Percentiles rank a stretch among this genome's conserved stretches.
phyloP scores from a whole-genome alignment of 1,139 yeast genomes.

The Lodderomyces theae region DNA sequence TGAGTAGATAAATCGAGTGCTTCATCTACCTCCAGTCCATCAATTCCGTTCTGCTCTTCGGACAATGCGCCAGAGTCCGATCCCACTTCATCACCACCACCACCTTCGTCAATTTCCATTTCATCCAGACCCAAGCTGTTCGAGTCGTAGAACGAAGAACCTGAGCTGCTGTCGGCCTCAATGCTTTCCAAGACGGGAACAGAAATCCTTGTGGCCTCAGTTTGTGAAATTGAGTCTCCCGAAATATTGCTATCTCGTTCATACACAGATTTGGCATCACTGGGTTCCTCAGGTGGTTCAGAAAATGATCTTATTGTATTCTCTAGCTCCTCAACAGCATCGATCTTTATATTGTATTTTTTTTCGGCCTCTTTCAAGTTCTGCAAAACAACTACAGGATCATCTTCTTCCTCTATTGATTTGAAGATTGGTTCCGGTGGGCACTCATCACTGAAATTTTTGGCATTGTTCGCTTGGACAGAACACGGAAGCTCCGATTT shows the following conservation, averaged over 20 bases:
- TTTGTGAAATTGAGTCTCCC: not conserved
- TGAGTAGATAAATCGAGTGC: too few species aligned
- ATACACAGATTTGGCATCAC: not conserved
- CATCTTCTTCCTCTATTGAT: conserved; percentile 29
- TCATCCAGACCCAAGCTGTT: not conserved
- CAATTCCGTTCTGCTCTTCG: too few species aligned
- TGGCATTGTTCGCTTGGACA: too few species aligned
- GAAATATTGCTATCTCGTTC: not conserved
- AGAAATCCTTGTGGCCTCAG: not conserved
- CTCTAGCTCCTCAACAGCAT: conserved; percentile 31
- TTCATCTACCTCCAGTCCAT: too few species aligned
- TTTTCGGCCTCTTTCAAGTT: conserved; percentile 32
- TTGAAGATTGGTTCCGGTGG: conserved; percentile 27
- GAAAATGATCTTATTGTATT: conserved; percentile 13
- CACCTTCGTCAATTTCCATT: not conserved
- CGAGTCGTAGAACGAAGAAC: not conserved
- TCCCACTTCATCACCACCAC: not conserved
- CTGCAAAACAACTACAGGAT: conserved; percentile 28
- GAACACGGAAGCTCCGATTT: too few species aligned
- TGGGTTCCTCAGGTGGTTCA: conserved; percentile 5
- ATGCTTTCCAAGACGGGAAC: conserved; percentile 5
- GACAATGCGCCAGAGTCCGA: too few species aligned
- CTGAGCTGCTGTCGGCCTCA: not conserved
- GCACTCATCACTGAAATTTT: conserved; percentile 13
- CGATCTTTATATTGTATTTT: conserved; percentile 31